Conservation (phyloP, 2,329 filamentous ascomycete genomes). For the Calonectria fujianensis region DNA sequence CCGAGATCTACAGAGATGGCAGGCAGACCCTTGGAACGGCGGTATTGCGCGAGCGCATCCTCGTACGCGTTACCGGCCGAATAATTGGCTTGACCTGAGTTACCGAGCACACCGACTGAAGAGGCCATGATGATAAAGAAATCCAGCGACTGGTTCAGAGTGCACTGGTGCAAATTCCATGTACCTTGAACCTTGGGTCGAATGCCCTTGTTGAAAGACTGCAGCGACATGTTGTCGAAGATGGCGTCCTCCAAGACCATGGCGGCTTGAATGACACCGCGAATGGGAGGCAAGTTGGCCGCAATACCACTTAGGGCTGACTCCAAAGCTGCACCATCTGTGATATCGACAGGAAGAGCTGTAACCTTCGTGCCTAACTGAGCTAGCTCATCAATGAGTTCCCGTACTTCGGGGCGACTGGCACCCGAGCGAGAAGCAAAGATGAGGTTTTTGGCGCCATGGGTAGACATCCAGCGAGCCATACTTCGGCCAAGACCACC, state of each 20-base stretch:
- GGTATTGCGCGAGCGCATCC: constrained; percentile 1
- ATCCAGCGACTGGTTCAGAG: constrained; percentile 13
- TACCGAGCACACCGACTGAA: constrained; percentile 7
- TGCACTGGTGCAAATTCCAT: constrained; percentile 23
- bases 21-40: not conserved
- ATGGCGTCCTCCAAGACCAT: constrained; percentile 35
- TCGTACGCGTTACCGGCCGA: not conserved
- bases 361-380: not conserved
- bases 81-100: constrained; percentile 2
- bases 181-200: constrained; percentile 28
- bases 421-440: constrained; percentile 55
- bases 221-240: constrained; percentile 25
- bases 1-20: not conserved
- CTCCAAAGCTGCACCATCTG: constrained; percentile 1
- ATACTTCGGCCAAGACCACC: constrained; percentile 32
- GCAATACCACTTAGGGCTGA: not conserved
- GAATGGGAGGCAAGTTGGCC: constrained; percentile 3
- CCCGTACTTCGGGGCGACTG: constrained; percentile 42
- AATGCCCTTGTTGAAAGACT: constrained; percentile 24
- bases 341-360: constrained; percentile 14
- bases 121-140: constrained; percentile 32
- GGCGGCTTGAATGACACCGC: constrained; percentile 26
- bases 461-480: constrained; percentile 26
- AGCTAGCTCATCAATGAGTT: constrained; percentile 41
- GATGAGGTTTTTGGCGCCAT: constrained; percentile 51